Conservation (phyloP, 768 basidiomycete species). For the Suillus subalutaceus region DNA sequence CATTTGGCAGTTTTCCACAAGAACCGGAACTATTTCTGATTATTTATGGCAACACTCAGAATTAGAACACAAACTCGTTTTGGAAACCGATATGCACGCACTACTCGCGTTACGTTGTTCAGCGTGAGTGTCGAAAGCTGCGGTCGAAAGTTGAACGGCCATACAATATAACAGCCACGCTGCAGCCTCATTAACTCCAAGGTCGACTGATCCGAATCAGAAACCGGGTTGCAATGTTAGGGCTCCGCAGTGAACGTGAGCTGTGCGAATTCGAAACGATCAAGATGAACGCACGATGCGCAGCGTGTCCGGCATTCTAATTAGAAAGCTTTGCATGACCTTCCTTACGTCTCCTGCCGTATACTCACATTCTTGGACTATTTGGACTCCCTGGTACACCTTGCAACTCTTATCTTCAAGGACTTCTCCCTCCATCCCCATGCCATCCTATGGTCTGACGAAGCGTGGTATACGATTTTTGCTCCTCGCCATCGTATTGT, state of each 20-base stretch:
- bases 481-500: slow-evolving; percentile 3
- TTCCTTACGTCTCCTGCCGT: neutral
- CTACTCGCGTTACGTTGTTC: too few species aligned
- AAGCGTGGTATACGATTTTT: slow-evolving; percentile 28
- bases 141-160: too few species aligned
- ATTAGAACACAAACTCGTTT: too few species aligned
- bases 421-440: slow-evolving; percentile 12
- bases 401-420: neutral
- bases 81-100: too few species aligned
- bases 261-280: neutral
- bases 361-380: neutral
- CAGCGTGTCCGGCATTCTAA: slow-evolving; percentile 1
- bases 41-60: too few species aligned
- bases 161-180: too few species aligned
- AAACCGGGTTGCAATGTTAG: neutral
- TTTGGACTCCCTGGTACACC: neutral
- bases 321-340: neutral
- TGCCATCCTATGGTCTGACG: slow-evolving; percentile 26
- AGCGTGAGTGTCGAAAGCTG: too few species aligned
- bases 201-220: too few species aligned
- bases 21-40: too few species aligned
- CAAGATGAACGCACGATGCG: neutral
- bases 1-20: neutral
- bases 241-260: neutral
- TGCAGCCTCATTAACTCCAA: too few species aligned